phyloP scores from a whole-genome alignment of 192 early-diverging fungal species.

The Chytriomyces sp. region DNA sequence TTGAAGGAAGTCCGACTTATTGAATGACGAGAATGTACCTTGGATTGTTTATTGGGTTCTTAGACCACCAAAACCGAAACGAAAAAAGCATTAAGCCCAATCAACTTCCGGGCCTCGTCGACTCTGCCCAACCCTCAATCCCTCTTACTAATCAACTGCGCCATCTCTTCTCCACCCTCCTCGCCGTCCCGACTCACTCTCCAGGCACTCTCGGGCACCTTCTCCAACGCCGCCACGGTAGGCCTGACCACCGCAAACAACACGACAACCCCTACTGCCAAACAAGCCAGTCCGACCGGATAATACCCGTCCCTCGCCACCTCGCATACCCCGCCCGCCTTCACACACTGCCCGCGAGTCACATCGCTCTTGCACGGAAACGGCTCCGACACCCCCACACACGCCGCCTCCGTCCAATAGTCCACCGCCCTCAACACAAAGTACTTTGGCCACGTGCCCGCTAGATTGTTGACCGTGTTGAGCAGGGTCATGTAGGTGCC shows the following conservation, averaged over 20 bases:
- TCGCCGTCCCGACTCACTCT: constrained; percentile 45
- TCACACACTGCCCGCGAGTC: constrained; percentile 61
- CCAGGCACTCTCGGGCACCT: constrained; percentile 47
- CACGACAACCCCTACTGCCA: constrained; percentile 62
- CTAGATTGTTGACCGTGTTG: constrained; percentile 95
- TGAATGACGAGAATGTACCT: too few species aligned
- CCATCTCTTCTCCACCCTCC: constrained; percentile 46
- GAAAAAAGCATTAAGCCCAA: too few species aligned
- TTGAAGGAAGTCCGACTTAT: too few species aligned
- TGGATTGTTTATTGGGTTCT: too few species aligned
- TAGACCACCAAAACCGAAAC: too few species aligned
- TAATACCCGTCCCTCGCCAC: constrained; percentile 86
- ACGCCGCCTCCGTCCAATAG: constrained; percentile 79
- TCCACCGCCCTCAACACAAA: constrained; percentile 93
- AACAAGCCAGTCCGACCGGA: constrained; percentile 69
- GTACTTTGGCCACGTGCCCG: constrained; percentile 95
- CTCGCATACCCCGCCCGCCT: constrained; percentile 68
- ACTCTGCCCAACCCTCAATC: background rate
- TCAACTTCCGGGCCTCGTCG: too few species aligned
- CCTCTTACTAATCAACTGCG: constrained; percentile 1
- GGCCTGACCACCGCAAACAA: constrained; percentile 42
- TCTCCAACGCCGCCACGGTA: constrained; percentile 31
- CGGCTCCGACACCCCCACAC: constrained; percentile 51
- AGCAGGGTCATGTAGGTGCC: constrained; percentile 70
- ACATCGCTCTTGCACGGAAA: constrained; percentile 69